Evolutionary conservation across 148 eudicot species (phyloP).

Genomic region (Polygonum aviculare): DNA sequence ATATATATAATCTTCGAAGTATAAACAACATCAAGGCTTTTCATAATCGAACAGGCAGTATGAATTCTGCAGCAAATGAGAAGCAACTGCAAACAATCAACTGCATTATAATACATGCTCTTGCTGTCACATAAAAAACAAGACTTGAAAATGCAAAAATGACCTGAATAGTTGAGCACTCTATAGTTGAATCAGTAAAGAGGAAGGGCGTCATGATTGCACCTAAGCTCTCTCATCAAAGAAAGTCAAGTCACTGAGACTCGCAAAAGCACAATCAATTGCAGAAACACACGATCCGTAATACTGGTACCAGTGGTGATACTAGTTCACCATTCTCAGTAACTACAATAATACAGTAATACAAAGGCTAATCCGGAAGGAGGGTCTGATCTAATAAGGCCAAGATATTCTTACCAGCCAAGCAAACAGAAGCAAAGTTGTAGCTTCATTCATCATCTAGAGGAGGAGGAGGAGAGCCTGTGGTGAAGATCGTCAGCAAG

Average conservation of each 20-base stretch:
- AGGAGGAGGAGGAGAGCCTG: conserved; percentile 16
- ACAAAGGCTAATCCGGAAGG: neutral
- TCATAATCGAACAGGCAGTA: neutral
- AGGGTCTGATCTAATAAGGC: neutral
- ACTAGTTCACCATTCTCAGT: neutral
- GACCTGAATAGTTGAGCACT: neutral
- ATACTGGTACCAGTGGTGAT: neutral
- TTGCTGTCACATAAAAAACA: neutral
- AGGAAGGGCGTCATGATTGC: too few species aligned
- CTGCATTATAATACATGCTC: neutral
- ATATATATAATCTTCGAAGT: too few species aligned
- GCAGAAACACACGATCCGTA: neutral
- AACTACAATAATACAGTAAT: neutral
- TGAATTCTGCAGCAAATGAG: neutral
- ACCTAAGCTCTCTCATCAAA: neutral
- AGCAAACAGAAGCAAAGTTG: neutral
- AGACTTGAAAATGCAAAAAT: neutral
- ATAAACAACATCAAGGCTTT: too few species aligned
- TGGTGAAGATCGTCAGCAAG: conserved; percentile 85
- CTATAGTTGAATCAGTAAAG: neutral
- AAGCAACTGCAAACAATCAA: neutral
- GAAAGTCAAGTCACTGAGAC: neutral
- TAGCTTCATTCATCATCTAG: neutral
- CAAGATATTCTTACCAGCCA: neutral
- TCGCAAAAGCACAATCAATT: neutral